Conservation (phyloP, 805 yeast species). For the Saturnispora hagleri region DNA sequence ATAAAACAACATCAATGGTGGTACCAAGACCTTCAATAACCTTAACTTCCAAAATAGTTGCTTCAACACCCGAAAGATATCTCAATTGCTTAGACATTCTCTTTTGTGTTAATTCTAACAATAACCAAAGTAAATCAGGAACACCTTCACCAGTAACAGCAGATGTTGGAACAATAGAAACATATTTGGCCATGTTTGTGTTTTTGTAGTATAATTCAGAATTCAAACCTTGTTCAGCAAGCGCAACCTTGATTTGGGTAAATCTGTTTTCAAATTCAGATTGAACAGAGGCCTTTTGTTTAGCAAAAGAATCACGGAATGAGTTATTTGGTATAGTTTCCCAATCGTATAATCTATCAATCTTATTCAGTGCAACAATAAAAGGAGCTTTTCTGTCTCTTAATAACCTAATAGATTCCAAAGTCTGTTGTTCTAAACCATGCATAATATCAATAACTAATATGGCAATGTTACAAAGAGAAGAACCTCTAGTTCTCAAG, state of each 20-base stretch:
- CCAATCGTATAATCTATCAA: slow-evolving; percentile 97
- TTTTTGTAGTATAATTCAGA: slow-evolving; percentile 94
- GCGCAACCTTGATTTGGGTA: slow-evolving; percentile 75
- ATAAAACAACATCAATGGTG: slow-evolving; percentile 92
- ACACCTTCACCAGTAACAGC: slow-evolving; percentile 99
- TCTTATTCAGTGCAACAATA: slow-evolving; percentile 92
- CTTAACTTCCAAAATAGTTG: slow-evolving; percentile 94
- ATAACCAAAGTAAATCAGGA: slow-evolving; percentile 93
- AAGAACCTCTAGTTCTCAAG: slow-evolving; percentile 97
- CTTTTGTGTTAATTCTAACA: slow-evolving; percentile 92
- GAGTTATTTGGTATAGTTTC: slow-evolving; percentile 82
- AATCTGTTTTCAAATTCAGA: slow-evolving; percentile 86
- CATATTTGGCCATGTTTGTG: slow-evolving; percentile 86
- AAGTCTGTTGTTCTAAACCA: slow-evolving; percentile 96
- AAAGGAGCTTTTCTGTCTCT: slow-evolving; percentile 98
- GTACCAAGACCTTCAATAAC: slow-evolving; percentile 98
- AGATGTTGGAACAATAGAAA: slow-evolving; percentile 95
- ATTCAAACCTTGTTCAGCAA: slow-evolving; percentile 97
- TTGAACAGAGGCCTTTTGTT: slow-evolving; percentile 78
- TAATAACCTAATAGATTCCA: slow-evolving; percentile 84
- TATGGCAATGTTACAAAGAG: slow-evolving; percentile 97
- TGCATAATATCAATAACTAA: slow-evolving; percentile 98
- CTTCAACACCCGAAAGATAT: slow-evolving; percentile 90
- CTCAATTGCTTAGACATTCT: slow-evolving; percentile 98
- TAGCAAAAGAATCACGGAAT: slow-evolving; percentile 85